Conservation (phyloP, 345 rosid species). For the Nephelium lappaceum region DNA sequence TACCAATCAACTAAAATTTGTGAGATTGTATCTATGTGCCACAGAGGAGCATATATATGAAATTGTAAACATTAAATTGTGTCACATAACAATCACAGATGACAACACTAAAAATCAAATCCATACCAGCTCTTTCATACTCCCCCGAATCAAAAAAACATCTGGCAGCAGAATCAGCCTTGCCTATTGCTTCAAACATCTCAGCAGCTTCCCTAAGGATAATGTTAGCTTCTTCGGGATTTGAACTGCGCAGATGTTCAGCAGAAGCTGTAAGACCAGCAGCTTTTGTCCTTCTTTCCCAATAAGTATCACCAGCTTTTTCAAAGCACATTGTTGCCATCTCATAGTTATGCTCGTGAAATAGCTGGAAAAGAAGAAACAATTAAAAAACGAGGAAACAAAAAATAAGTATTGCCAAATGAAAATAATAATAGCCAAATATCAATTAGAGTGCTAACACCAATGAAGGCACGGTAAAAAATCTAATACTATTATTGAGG, state of each 20-base stretch:
- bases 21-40: background rate
- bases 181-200: conserved; percentile 47
- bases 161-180: conserved; percentile 47
- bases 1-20: background rate
- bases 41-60: background rate
- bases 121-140: conserved; percentile 45
- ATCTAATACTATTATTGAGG: background rate
- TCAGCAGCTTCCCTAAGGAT: conserved; percentile 50
- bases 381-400: background rate
- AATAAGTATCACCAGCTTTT: conserved; percentile 42
- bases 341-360: conserved; percentile 39
- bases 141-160: conserved; percentile 43
- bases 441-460: background rate
- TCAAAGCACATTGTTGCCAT: conserved; percentile 56
- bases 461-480: background rate
- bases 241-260: conserved; percentile 34
- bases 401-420: background rate
- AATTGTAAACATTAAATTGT: background rate
- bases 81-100: background rate
- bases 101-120: background rate
- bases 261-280: conserved; percentile 44
- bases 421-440: background rate
- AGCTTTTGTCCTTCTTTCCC: conserved; percentile 52
- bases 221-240: conserved; percentile 35
- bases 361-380: conserved; percentile 38